Conservation (phyloP, 2,329 filamentous ascomycete genomes). For the Rutstroemia sp. region DNA sequence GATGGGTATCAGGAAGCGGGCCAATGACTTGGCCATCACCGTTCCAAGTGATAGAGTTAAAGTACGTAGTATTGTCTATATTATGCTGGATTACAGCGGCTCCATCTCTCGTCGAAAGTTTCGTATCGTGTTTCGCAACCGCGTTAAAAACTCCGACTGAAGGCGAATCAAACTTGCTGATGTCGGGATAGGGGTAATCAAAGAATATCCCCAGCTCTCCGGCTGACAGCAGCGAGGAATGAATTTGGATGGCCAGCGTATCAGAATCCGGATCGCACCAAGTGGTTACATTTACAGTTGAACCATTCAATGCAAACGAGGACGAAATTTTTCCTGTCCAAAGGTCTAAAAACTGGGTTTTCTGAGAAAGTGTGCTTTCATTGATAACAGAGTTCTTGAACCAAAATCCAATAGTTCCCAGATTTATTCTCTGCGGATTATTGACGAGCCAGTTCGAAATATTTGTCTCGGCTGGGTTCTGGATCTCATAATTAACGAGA, state of each 20-base stretch:
- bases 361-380: conserved; percentile 25
- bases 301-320: conserved; percentile 29
- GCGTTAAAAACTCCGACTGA: conserved; percentile 37
- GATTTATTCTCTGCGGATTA: conserved; percentile 39
- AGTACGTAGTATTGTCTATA: conserved; percentile 34
- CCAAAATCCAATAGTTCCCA: conserved; percentile 36
- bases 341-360: conserved; percentile 32
- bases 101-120: conserved; percentile 9
- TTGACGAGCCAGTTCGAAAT: conserved; percentile 44
- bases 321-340: conserved; percentile 36
- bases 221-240: conserved; percentile 30
- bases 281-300: conserved; percentile 31
- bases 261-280: conserved; percentile 35
- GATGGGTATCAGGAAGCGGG: conserved; percentile 13
- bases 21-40: conserved; percentile 13
- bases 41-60: conserved; percentile 23
- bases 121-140: conserved; percentile 34
- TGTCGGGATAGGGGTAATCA: conserved; percentile 36
- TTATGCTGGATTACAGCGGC: conserved; percentile 33
- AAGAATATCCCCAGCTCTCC: conserved; percentile 34
- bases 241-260: conserved; percentile 31
- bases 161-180: conserved; percentile 37
- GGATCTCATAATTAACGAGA: conserved; percentile 37
- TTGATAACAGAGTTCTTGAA: conserved; percentile 29
- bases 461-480: conserved; percentile 33